Base-by-base conservation (phyloP, 179 eudicot species). In the Beta macrorhiza region DNA sequence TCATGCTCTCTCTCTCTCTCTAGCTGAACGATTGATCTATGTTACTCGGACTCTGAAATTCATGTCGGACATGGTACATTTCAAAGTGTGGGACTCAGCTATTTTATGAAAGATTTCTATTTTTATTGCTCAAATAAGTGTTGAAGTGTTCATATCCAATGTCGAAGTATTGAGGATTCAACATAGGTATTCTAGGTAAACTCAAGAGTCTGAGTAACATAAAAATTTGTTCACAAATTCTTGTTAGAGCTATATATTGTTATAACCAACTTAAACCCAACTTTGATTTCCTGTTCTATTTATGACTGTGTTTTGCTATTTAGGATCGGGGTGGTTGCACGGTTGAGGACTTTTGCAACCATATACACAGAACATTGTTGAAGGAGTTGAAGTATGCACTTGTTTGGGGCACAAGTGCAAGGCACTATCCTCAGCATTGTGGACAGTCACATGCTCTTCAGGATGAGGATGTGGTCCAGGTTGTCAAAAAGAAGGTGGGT, bases 401-500 rank as follows among this genome's bases (percentile, higher is more conserved):
- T n/a, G 97, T 91, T 81, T 96, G 99, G 99, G 99, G 99, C 51
- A 86, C 80, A 45, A 92, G 99, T 89, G 94, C 97, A 56, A 94
- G 98, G 86, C 99, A 96, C 75, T 91, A 90, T 82, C 99, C 99
- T 13, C 99, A 96, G 83, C 96, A 96, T 83, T 96, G 99, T 91
- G 99, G 99, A 55, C 92, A 90, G 29, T 71, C 90, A 86, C 99
- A 96, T 76, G 70, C 69, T 79, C 97, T 97, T 90, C 89, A 87
- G 47, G 99, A 97, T 83, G 99, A 97, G 87, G 99, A 97, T 84
- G 99, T 97, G n/a, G 99, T 97, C 64, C 99, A 97, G 81, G 88
- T 97, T 74, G 99, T 97, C 44, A 97, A 94, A 89, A 97, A 94
- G 85, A 97, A 97, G 97, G 99, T 92, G 75, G 2, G 76, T 86